Percentiles rank a stretch among this genome's conserved stretches.
Conservation (phyloP, 192 early-diverging fungal species). For the Entomortierella beljakovae region DNA sequence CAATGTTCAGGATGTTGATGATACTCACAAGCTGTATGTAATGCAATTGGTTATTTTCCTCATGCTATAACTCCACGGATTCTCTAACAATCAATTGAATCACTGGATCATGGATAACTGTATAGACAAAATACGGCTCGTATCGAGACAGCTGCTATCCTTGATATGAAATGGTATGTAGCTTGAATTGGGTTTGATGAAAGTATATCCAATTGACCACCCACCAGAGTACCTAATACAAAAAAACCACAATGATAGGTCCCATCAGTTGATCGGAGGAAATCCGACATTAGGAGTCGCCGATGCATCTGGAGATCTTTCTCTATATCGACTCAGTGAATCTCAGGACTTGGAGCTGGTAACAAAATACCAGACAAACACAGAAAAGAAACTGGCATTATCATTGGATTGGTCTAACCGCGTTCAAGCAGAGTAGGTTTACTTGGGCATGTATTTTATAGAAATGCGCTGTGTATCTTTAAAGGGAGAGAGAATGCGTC, state of each 20-base stretch:
- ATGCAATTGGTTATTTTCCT: background rate
- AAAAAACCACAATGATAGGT: no score
- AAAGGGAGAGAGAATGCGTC: no score
- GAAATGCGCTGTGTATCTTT: background rate
- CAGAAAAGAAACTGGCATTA: constrained; percentile 75
- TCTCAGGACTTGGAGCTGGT: constrained; percentile 30
- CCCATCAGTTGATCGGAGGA: constrained; percentile 62
- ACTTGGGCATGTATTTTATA: background rate
- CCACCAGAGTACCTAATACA: no score
- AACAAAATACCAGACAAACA: constrained; percentile 52
- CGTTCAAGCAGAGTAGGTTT: constrained; percentile 27
- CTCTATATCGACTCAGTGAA: constrained; percentile 60
- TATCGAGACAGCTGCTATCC: constrained; percentile 71
- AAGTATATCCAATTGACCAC: no score
- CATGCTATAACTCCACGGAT: no score
- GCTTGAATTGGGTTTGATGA: no score
- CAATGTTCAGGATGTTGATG: constrained; percentile 45
- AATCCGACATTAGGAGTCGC: constrained; percentile 70
- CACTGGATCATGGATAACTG: background rate
- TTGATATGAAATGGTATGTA: constrained; percentile 79
- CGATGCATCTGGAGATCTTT: constrained; percentile 67
- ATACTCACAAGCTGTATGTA: constrained; percentile 42
- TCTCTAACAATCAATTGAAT: no score
- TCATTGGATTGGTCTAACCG: constrained; percentile 94
- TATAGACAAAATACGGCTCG: constrained; percentile 59